phyloP scores from a whole-genome alignment of 768 basidiomycete genomes.

The Kwoniella sp. region DNA sequence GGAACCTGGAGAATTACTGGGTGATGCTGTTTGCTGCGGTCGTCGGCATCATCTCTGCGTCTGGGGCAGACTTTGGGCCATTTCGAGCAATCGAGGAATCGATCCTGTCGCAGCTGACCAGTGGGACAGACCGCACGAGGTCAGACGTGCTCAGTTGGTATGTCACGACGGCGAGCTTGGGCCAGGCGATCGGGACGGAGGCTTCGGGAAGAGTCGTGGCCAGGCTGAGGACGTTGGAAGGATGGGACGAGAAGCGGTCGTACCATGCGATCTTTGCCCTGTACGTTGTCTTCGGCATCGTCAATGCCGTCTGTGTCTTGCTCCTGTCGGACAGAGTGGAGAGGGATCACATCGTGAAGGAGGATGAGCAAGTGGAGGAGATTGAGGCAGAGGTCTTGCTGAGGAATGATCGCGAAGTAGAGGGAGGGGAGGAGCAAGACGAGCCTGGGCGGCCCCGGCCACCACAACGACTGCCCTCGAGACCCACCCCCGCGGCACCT shows the following conservation, averaged over 20 bases:
- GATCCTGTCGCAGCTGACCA: constrained; percentile 42
- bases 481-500: neutral
- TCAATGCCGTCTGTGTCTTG: constrained; percentile 25
- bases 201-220: constrained; percentile 24
- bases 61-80: constrained; percentile 44
- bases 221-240: constrained; percentile 15
- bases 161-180: constrained; percentile 31
- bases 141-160: constrained; percentile 39
- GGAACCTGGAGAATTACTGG: constrained; percentile 33
- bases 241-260: constrained; percentile 31
- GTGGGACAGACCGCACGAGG: constrained; percentile 15
- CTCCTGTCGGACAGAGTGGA: constrained; percentile 27
- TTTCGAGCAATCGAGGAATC: constrained; percentile 50
- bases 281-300: constrained; percentile 33
- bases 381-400: neutral
- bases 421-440: neutral
- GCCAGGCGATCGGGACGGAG: constrained; percentile 36
- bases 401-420: neutral
- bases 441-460: neutral
- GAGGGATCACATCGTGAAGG: neutral
- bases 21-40: constrained; percentile 43
- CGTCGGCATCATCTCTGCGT: constrained; percentile 42
- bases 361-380: constrained; percentile 12
- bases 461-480: neutral
- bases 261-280: constrained; percentile 38